Conservation (phyloP, 129 eudicot genomes). For the Flaveria ramosissima region DNA sequence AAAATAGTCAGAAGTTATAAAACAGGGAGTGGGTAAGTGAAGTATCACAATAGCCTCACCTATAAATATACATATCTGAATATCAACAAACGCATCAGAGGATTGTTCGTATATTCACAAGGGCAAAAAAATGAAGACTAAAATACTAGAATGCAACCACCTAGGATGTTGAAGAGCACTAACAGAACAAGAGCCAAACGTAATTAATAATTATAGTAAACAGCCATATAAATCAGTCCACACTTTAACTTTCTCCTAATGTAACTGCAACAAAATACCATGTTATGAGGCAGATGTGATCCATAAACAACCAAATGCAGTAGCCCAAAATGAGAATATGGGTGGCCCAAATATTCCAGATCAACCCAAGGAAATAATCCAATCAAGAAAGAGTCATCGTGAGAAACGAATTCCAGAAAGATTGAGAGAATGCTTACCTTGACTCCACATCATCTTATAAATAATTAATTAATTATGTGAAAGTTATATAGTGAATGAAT, state of each 20-base stretch:
- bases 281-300: neutral
- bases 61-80: neutral
- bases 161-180: neutral
- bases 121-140: neutral
- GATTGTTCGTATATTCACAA: neutral
- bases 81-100: neutral
- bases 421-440: too few relatives aligned
- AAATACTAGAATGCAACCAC: slow-evolving; percentile 2
- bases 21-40: too few relatives aligned
- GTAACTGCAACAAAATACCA: slow-evolving; percentile 2
- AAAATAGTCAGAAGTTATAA: too few relatives aligned
- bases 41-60: neutral
- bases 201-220: neutral
- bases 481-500: too few relatives aligned
- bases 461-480: too few relatives aligned
- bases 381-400: too few relatives aligned
- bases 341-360: too few relatives aligned
- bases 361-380: too few relatives aligned
- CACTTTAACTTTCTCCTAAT: slow-evolving; percentile 9
- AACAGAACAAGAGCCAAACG: neutral
- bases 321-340: too few relatives aligned
- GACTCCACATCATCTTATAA: too few relatives aligned
- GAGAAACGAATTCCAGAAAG: too few relatives aligned
- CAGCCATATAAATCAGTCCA: neutral
- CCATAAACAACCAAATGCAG: too few relatives aligned